Conservation (phyloP, 495 filamentous ascomycete genomes). For the Aspergillus taichungensis region DNA sequence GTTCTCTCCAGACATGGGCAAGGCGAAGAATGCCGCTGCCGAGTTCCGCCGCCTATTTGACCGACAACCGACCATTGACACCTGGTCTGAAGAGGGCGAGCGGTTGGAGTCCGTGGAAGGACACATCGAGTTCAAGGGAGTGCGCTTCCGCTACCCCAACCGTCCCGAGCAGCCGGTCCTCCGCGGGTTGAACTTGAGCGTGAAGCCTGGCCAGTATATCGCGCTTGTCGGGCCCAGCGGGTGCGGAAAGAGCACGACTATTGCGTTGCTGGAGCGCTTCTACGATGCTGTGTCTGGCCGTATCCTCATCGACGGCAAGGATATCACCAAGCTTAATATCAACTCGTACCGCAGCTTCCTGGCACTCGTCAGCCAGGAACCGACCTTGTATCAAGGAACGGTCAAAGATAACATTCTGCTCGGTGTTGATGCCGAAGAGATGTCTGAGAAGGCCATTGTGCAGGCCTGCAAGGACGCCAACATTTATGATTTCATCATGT, state of each 20-base stretch:
- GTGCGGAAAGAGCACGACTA: slow-evolving; percentile 78
- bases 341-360: slow-evolving; percentile 69
- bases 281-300: slow-evolving; percentile 71
- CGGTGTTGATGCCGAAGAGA: slow-evolving; percentile 52
- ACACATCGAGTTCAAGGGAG: slow-evolving; percentile 66
- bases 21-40: slow-evolving; percentile 70
- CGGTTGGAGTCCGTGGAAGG: slow-evolving; percentile 51
- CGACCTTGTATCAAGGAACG: slow-evolving; percentile 77
- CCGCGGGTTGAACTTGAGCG: slow-evolving; percentile 59
- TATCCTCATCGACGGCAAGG: slow-evolving; percentile 63
- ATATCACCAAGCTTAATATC: slow-evolving; percentile 66
- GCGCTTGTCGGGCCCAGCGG: slow-evolving; percentile 76
- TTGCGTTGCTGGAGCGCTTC: slow-evolving; percentile 73
- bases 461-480: slow-evolving; percentile 81
- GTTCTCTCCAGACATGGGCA: slow-evolving; percentile 80
- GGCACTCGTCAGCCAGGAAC: slow-evolving; percentile 78
- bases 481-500: slow-evolving; percentile 85
- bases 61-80: slow-evolving; percentile 66
- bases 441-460: slow-evolving; percentile 59
- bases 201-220: slow-evolving; percentile 69
- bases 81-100: slow-evolving; percentile 70
- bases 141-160: slow-evolving; percentile 76
- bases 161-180: slow-evolving; percentile 73
- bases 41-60: slow-evolving; percentile 75
- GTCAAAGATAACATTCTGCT: slow-evolving; percentile 77